A percentile compares a stretch with the other conserved stretches of the same genome.
phyloP scores from a whole-genome alignment of 331 rosid species.

The Quercus lobata region DNA sequence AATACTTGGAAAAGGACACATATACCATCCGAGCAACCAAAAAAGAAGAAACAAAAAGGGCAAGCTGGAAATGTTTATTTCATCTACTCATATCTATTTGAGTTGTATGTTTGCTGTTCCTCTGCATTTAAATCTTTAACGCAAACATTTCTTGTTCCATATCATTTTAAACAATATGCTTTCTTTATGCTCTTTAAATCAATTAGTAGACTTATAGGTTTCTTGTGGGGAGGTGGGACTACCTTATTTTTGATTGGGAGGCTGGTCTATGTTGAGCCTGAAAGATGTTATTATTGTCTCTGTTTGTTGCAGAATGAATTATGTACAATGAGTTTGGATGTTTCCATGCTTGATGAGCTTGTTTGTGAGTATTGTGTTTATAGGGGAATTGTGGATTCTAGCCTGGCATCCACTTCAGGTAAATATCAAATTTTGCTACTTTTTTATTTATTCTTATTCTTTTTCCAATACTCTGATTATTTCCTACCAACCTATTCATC shows the following conservation, averaged over 20 bases:
- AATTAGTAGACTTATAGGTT: not conserved
- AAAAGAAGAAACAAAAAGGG: not conserved
- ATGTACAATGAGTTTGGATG: constrained; percentile 83
- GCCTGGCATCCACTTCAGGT: constrained; percentile 39
- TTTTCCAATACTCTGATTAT: constrained; percentile 18
- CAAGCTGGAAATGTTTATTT: not conserved
- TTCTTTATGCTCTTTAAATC: not conserved
- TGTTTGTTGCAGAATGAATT: constrained; percentile 75
- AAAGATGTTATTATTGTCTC: constrained; percentile 17
- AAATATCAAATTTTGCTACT: not conserved
- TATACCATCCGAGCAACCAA: not conserved
- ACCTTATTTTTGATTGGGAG: not conserved
- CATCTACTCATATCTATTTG: not conserved
- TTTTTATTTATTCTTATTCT: not conserved
- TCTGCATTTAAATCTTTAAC: not conserved
- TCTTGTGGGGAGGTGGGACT: not conserved
- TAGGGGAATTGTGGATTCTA: constrained; percentile 88
- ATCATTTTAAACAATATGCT: not conserved
- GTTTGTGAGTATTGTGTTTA: constrained; percentile 94
- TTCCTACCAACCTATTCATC: constrained; percentile 14
- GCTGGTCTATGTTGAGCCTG: not conserved
- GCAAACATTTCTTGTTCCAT: not conserved
- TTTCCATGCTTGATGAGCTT: constrained; percentile 87
- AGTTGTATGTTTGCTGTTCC: not conserved
- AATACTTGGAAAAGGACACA: not conserved